phyloP scores from a whole-genome alignment of 2,329 filamentous ascomycete species.

The Pseudocercospora macadamiae region DNA sequence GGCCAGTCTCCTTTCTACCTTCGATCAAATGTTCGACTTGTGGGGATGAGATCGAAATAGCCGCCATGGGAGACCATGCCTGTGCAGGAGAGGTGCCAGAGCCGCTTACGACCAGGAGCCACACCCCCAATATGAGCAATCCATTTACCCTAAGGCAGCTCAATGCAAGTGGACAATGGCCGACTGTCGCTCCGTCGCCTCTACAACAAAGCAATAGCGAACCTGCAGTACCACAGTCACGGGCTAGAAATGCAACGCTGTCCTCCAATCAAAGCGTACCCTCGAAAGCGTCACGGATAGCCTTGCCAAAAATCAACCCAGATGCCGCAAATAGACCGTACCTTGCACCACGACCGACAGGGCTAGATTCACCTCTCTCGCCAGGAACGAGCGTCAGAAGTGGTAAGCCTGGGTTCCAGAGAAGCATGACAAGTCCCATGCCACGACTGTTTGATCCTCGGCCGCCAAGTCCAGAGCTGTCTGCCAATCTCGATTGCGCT shows the following conservation, averaged over 20 bases:
- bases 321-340: conserved; percentile 36
- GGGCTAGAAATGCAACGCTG: conserved; percentile 18
- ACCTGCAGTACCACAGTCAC: conserved; percentile 10
- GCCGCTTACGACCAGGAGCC: conserved; percentile 20
- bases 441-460: conserved; percentile 36
- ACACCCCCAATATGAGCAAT: conserved; percentile 30
- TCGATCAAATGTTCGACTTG: conserved; percentile 88
- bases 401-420: conserved; percentile 29
- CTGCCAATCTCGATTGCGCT: conserved; percentile 52
- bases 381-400: conserved; percentile 37
- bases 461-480: conserved; percentile 47
- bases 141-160: conserved; percentile 32
- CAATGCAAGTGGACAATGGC: conserved; percentile 19
- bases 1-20: conserved; percentile 73
- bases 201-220: conserved; percentile 14
- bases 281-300: conserved; percentile 24
- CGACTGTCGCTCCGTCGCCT: not conserved
- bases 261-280: conserved; percentile 37
- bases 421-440: conserved; percentile 37
- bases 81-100: conserved; percentile 50
- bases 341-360: conserved; percentile 44
- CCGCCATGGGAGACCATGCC: conserved; percentile 80
- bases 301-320: conserved; percentile 36
- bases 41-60: conserved; percentile 75
- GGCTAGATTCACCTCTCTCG: conserved; percentile 57